Evolutionary conservation across 1,284 basidiomycete species (phyloP), one percentile per base, ranked within the genome.

Genomic region (Gomphus sp.): DNA sequence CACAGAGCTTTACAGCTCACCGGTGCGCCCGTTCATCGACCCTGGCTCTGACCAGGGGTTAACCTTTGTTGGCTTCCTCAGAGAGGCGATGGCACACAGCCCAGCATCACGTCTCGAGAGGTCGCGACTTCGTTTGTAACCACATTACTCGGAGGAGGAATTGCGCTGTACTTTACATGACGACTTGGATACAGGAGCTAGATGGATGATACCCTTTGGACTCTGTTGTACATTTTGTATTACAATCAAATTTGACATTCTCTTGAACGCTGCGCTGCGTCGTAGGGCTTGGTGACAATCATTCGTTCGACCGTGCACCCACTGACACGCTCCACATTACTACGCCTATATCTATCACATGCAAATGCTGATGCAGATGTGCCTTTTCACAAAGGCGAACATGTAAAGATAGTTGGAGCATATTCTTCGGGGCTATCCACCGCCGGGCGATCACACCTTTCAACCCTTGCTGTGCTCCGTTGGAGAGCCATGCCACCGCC

Each of bases 101-200:
- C 39, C 5, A 45, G 25, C 28, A 44, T 55, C 43, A 47, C 31
- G 7, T 44, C 54, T 8, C 45, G 55, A 4, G 55, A 57, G 16
- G n/a, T 57, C 12, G 55, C 47, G n/a, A 44, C 55, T 4, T 57
- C 55, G 8, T 22, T 57, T 25, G 47, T 45, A 14, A 57, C 55
- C 9, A 57, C 55, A 36, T 34, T 57, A 18, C 44, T 57, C 14
- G 55, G 55, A 36, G 55, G 55, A 10, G 55, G 55, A 12, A 28
- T 57, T 11, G 55, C 55, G 2, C 41, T 57, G 47, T 49, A 49
- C 48, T 50, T 57, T 34, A 57, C 55, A 28, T 57, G 43, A 57
- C 22, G 6, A 18, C 28, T 2, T 16, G 2, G 47, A 50, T 14
- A 18, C 3, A 12, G 10, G 7, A 49, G 3, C 16, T 3, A 28